Evolutionary conservation across 2,329 filamentous ascomycete species (phyloP), one percentile per base, ranked within the genome.

Genomic region (Fusarium sp.): DNA sequence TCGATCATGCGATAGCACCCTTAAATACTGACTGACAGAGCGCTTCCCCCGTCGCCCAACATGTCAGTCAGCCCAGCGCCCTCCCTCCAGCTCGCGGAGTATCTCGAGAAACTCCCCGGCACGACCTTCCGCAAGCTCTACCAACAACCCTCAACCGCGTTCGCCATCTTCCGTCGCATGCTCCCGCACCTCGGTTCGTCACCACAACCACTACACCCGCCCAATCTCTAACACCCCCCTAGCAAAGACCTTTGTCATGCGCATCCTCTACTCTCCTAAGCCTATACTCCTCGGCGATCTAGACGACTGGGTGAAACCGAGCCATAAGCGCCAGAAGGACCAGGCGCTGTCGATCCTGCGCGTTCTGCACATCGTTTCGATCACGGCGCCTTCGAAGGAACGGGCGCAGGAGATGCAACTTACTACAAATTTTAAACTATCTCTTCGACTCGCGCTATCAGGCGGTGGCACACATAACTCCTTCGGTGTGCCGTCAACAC

Each of bases 91-190:
- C 88, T 91, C 67, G 93, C 96, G 81, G 95, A 98, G 81, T 98
- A 98, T 84, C 92, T 98, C 81, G 95, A 98, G 88, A 91, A 92
- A 81, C 92, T 97, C 79, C 94, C 94, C 56, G 94, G 95, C 73
- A 94, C 93, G 47, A 97, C 94, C 41, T 98, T 98, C 83, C 90
- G 91, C 81, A 93, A 94, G 83, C 89, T 99, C 51, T 99, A 99
- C 87, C 93, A 95, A 85, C 95, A 98, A 86, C 96, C 96, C 36
- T 97, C 96, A 47, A 98, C 96, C 4, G 93, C 95, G 42, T 91
- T 99, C 75, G 96, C 96, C 75, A 95, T 99, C 79, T 98, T 98
- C 82, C 91, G 96, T 76, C 95, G 96, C 85, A 98, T 99, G 95
- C 89, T 99, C 66, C 94, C 96, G 66, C 93, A 97, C 80, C 85